Base-by-base conservation (phyloP, 1,139 yeast genomes). In the Taiozyma onychis region DNA sequence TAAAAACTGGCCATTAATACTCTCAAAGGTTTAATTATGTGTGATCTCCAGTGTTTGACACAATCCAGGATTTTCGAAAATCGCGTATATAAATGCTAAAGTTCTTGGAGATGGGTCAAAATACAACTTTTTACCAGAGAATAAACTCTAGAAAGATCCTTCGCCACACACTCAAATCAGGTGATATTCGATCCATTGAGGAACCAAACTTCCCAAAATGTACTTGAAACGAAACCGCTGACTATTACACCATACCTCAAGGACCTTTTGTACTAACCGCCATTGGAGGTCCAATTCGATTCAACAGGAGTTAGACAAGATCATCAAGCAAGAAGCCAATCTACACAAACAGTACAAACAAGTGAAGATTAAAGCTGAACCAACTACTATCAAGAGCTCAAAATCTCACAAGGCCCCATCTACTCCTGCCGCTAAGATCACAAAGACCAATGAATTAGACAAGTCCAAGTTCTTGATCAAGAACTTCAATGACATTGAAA, bases 281-380 rank as follows among this genome's bases (percentile, higher is more conserved):
- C 41, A 18, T 37, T 18, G 24, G 18, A 37, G 41, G 41, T 10
- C 41, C 41, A 16, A 37, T 21, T 37, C 18, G 14, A 37, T 37
- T 18, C 41, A 37, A 18, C 13, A 37, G 4, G 41, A 37, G 14
- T 21, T 37, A 18, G 41, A 37, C 24, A 37, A 37, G 41, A 37
- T 37, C 41, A 37, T 37, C 9, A 37, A 37, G 14, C 41, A 37
- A 37, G 41, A 37, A 13, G 5, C 14, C 24, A 11, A 10, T 18
- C 18, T 18, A 18, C 41, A 37, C 24, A 37, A 37, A 44, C 26
- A 9, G 7, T 11, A 51, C 51, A 55, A 55, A 24, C 56, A 56
- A 1, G 58, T 57, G 26, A 54, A 47, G 47, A 49, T 57, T 48
- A 58, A 57, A 39, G 3, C 41, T 6, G 60, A 58, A 43, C 57